These are phyloP conservation scores for Talaromyces thailandensis DNA, from an alignment of 495 filamentous ascomycete genomes.

Conservation along the genomic window DNA sequence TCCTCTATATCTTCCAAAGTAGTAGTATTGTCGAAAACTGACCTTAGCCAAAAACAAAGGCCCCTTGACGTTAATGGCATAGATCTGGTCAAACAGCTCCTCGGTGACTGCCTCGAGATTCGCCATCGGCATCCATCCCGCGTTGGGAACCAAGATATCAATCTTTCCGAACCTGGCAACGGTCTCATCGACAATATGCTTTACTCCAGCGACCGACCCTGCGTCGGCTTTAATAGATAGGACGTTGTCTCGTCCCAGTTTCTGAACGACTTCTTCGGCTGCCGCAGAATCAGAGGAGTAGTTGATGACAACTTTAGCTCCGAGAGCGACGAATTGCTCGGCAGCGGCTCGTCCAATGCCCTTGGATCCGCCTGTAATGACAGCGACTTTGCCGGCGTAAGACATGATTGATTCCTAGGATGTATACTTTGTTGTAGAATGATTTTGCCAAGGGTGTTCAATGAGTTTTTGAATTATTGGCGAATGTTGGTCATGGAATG, in stretches of 20 bases:
- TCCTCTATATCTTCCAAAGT: neutral
- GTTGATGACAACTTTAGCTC: slow-evolving; percentile 57
- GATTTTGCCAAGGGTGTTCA: neutral
- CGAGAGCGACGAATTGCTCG: slow-evolving; percentile 42
- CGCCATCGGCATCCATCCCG: slow-evolving; percentile 43
- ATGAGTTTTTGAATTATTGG: neutral
- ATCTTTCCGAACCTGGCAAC: slow-evolving; percentile 41
- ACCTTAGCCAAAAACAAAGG: slow-evolving; percentile 57
- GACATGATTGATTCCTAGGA: slow-evolving; percentile 13
- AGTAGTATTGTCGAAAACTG: slow-evolving; percentile 2
- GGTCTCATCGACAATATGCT: slow-evolving; percentile 31
- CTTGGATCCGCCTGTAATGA: slow-evolving; percentile 60
- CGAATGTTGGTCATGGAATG: neutral
- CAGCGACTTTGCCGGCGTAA: slow-evolving; percentile 47
- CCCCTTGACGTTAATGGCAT: slow-evolving; percentile 57
- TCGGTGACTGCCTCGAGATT: slow-evolving; percentile 50
- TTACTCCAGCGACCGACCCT: slow-evolving; percentile 26
- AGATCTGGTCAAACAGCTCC: slow-evolving; percentile 46
- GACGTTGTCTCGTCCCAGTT: slow-evolving; percentile 42
- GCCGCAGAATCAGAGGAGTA: slow-evolving; percentile 43
- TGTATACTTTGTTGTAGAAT: slow-evolving; percentile 4
- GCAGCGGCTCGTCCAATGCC: slow-evolving; percentile 58
- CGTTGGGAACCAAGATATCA: slow-evolving; percentile 58
- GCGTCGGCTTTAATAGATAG: slow-evolving; percentile 48
- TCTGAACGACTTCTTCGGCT: slow-evolving; percentile 46